phyloP scores from a whole-genome alignment of 495 filamentous ascomycete genomes.

The Penicillium riverlandense region DNA sequence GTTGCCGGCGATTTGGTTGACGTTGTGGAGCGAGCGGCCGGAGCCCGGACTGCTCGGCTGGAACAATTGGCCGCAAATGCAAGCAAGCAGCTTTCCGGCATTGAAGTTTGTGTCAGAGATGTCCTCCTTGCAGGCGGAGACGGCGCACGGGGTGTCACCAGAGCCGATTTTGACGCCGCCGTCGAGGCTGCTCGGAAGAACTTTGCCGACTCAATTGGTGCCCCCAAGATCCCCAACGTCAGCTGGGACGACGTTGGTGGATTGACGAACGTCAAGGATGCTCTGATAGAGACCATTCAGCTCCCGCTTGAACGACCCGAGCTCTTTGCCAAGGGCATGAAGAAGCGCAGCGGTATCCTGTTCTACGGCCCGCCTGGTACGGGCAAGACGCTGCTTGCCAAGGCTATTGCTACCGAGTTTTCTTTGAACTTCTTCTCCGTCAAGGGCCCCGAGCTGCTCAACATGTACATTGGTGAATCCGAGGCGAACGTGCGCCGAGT shows the following conservation, averaged over 20 bases:
- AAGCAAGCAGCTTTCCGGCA: slow-evolving; percentile 25
- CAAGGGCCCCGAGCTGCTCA: slow-evolving; percentile 93
- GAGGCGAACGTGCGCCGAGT: slow-evolving; percentile 96
- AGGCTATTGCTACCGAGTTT: slow-evolving; percentile 97
- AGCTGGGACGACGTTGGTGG: slow-evolving; percentile 96
- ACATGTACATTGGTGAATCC: slow-evolving; percentile 99
- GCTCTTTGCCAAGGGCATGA: slow-evolving; percentile 96
- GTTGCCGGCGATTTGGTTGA: slow-evolving; percentile 92
- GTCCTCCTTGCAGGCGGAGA: slow-evolving; percentile 86
- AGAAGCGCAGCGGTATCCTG: slow-evolving; percentile 94
- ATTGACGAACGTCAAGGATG: slow-evolving; percentile 86
- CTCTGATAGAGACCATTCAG: slow-evolving; percentile 94
- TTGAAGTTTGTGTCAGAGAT: slow-evolving; percentile 62
- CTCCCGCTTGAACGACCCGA: slow-evolving; percentile 88
- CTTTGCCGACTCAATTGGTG: slow-evolving; percentile 94
- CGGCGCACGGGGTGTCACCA: slow-evolving; percentile 67
- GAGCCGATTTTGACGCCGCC: slow-evolving; percentile 79
- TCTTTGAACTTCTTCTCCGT: slow-evolving; percentile 98
- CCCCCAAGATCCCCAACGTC: slow-evolving; percentile 96
- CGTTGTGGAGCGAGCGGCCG: slow-evolving; percentile 81
- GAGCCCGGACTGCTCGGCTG: slow-evolving; percentile 65
- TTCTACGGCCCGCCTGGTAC: slow-evolving; percentile 98
- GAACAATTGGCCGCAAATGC: slow-evolving; percentile 53
- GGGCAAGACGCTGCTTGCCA: slow-evolving; percentile 92
- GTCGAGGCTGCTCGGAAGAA: slow-evolving; percentile 94